Evolutionary conservation across 2,329 filamentous ascomycete genomes (phyloP), one percentile per base, ranked within the genome.

Genomic region (Ophiosphaerella korrae): DNA sequence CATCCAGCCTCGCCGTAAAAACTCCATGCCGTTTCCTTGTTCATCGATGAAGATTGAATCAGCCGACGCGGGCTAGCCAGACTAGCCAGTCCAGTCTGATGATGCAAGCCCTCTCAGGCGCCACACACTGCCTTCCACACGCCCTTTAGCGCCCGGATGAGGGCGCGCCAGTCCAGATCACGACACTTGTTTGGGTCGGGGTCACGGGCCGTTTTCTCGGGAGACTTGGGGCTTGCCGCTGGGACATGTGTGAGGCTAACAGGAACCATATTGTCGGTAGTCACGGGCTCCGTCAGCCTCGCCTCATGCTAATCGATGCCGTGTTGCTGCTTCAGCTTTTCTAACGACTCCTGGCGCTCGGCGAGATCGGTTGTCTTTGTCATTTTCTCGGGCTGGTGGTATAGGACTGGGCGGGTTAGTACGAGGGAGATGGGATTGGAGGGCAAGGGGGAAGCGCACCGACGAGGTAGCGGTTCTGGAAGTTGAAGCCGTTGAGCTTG

Each of bases 401-500:
- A 90, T 72, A 90, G 78, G 53, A 90, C 88, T 84, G 65, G 14
- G 33, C 11, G 40, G 14, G 46, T 55, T 45, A 66, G 61, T 9
- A 29, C 21, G 7, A 13, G 5, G 31, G 1, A 13, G 21, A 21
- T 7, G 16, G 5, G 29, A 21, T 16, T 11, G 26, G 18, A 42
- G 29, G 42, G n/a, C 23, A 40, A 16, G 8, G 31, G 43, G 32
- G 18, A 36, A 32, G 42, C 90, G 56, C 85, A 95, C 91, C 92
- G 72, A 99, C 94, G 68, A 99, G 90, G 79, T 99, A 99, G 75
- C 94, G 89, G 80, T 93, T 96, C 82, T 99, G 94, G 78, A 99
- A 99, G 82, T 99, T 99, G 87, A 96, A 99, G 75, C 94, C 94
- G 82, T 99, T 99, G 76, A 99, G 84, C 82, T 97, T 97, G 82